phyloP scores from a whole-genome alignment of 805 yeast genomes.

The Saturnispora halmiae region DNA sequence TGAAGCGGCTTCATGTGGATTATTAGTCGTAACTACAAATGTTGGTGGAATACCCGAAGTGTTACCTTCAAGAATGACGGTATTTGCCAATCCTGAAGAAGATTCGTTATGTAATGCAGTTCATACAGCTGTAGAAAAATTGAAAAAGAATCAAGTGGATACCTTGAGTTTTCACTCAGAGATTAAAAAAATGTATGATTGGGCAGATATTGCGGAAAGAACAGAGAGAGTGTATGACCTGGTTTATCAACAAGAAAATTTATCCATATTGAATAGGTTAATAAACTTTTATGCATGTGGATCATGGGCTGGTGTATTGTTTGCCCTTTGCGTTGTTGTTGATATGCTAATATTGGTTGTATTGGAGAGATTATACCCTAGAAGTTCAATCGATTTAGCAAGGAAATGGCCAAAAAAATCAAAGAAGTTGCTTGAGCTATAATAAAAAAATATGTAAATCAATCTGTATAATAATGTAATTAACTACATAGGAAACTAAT shows the following conservation, averaged over 20 bases:
- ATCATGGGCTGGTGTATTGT: slow-evolving; percentile 79
- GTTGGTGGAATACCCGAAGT: slow-evolving; percentile 99
- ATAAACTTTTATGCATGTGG: slow-evolving; percentile 62
- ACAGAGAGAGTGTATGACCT: slow-evolving; percentile 75
- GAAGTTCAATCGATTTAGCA: slow-evolving; percentile 58
- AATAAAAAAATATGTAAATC: too few relatives aligned
- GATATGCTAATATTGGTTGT: slow-evolving; percentile 59
- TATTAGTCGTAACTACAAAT: slow-evolving; percentile 84
- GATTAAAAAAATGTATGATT: slow-evolving; percentile 75
- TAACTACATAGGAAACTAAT: not conserved
- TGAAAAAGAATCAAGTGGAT: slow-evolving; percentile 52
- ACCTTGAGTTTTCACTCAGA: slow-evolving; percentile 71
- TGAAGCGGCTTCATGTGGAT: slow-evolving; percentile 95
- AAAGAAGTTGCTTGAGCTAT: not conserved
- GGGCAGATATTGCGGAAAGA: slow-evolving; percentile 81
- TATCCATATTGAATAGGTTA: slow-evolving; percentile 47
- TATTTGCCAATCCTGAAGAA: slow-evolving; percentile 82
- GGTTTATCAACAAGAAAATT: slow-evolving; percentile 18
- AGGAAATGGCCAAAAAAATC: slow-evolving; percentile 61
- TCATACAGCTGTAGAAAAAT: slow-evolving; percentile 53
- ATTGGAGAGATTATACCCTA: slow-evolving; percentile 66
- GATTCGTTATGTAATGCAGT: slow-evolving; percentile 70
- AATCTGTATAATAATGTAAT: not conserved
- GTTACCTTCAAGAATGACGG: slow-evolving; percentile 85
- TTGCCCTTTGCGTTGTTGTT: slow-evolving; percentile 68